phyloP scores from a whole-genome alignment of 129 eudicot species.

The Apium graveolens region DNA sequence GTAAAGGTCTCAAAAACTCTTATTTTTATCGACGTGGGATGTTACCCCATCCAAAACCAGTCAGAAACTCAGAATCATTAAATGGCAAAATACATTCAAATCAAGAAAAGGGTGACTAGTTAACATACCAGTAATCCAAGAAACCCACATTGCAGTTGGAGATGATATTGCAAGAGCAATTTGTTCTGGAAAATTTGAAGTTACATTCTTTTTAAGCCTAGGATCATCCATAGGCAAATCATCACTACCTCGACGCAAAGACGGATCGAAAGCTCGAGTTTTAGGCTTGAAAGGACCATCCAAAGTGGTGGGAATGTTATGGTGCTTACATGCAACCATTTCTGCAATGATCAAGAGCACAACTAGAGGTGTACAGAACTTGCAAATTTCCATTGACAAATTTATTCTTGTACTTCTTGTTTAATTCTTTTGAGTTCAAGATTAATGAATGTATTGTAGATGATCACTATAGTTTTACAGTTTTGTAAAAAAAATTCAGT shows the following conservation, averaged over 20 bases:
- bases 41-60: conserved; percentile 1
- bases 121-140: conserved; percentile 80
- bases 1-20: no score
- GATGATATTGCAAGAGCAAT: conserved; percentile 80
- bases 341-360: not conserved
- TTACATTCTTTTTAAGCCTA: conserved; percentile 54
- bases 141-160: conserved; percentile 72
- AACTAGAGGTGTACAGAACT: not conserved
- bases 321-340: conserved; percentile 2
- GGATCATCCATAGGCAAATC: conserved; percentile 77
- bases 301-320: conserved; percentile 62
- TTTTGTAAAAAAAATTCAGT: not conserved
- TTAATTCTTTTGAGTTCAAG: no score
- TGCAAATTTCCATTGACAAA: conserved; percentile 9
- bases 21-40: no score
- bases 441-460: not conserved
- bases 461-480: not conserved
- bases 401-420: not conserved
- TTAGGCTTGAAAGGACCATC: conserved; percentile 82
- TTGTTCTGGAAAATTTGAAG: conserved; percentile 67
- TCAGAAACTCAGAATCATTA: no score
- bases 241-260: conserved; percentile 62
- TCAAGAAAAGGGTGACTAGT: not conserved
- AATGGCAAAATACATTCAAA: not conserved
- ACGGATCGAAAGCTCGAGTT: conserved; percentile 61